These are phyloP conservation scores for Moricandia arvensis DNA, from an alignment of 345 rosid genomes.

Conservation along the genomic window DNA sequence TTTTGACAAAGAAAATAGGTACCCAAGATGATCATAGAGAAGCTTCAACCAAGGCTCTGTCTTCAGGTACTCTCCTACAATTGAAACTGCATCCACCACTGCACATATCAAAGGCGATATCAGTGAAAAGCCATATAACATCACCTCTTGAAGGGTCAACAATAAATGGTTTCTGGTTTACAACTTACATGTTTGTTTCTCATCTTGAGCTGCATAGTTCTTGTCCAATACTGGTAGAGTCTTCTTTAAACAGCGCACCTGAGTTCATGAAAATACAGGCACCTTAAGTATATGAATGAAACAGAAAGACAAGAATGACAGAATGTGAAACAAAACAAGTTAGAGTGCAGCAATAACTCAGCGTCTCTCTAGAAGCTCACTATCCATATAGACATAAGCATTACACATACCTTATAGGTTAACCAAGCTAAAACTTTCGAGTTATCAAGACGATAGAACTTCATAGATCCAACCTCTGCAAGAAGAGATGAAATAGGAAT, in stretches of 20 bases:
- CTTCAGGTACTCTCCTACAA: conserved; percentile 74
- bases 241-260: conserved; percentile 61
- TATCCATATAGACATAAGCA: neutral
- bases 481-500: conserved; percentile 20
- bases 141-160: conserved; percentile 10
- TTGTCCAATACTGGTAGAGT: conserved; percentile 57
- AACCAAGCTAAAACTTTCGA: conserved; percentile 81
- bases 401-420: conserved; percentile 55
- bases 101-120: conserved; percentile 32
- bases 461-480: conserved; percentile 75
- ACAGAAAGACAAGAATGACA: neutral
- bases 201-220: conserved; percentile 78
- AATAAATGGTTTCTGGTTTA: conserved; percentile 1
- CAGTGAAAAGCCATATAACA: conserved; percentile 9
- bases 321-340: conserved; percentile 8
- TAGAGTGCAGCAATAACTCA: neutral
- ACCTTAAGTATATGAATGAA: neutral
- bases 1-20: conserved; percentile 7
- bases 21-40: conserved; percentile 65
- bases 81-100: conserved; percentile 70
- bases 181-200: conserved; percentile 63
- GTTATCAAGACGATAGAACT: conserved; percentile 80
- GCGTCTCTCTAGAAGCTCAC: neutral
- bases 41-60: conserved; percentile 82
- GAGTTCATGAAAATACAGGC: conserved; percentile 27